phyloP scores from a whole-genome alignment of 2,329 filamentous ascomycete species.

The Xylariaceae sp. region DNA sequence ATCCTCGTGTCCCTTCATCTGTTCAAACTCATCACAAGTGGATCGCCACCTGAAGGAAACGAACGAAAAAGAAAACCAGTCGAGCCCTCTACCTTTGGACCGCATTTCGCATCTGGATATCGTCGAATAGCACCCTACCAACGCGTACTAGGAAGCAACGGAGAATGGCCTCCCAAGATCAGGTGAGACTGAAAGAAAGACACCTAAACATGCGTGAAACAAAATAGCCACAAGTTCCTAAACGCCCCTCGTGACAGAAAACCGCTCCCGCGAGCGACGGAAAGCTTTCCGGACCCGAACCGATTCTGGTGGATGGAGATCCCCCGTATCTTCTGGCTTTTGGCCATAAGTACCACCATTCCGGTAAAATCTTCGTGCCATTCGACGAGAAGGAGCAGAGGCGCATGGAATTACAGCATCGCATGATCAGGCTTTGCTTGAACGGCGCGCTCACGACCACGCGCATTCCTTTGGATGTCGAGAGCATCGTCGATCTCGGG shows the following conservation, averaged over 20 bases:
- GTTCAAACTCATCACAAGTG: not conserved
- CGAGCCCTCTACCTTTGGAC: not conserved
- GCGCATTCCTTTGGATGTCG: slow-evolving; percentile 26
- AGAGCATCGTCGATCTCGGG: slow-evolving; percentile 39
- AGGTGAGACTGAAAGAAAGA: slow-evolving; percentile 11
- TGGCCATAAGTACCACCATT: slow-evolving; percentile 28
- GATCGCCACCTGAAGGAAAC: not conserved
- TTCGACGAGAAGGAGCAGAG: slow-evolving; percentile 28
- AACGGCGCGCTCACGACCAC: slow-evolving; percentile 29
- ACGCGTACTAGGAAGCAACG: slow-evolving; percentile 4
- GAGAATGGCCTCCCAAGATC: slow-evolving; percentile 12
- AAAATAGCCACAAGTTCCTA: slow-evolving; percentile 3
- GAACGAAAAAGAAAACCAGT: not conserved
- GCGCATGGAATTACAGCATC: slow-evolving; percentile 28
- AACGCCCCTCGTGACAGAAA: slow-evolving; percentile 13
- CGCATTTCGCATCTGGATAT: not conserved
- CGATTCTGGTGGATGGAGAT: slow-evolving; percentile 13
- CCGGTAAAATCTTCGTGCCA: slow-evolving; percentile 29
- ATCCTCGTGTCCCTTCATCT: not conserved
- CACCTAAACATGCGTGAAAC: not conserved
- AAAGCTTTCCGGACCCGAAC: slow-evolving; percentile 14
- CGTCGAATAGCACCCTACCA: not conserved
- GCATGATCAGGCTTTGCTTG: slow-evolving; percentile 27
- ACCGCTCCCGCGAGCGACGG: slow-evolving; percentile 8
- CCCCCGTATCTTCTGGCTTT: slow-evolving; percentile 27